These are phyloP conservation scores for Mortierella polycephala DNA, from an alignment of 371 early-diverging fungal species.

Conservation along the genomic window DNA sequence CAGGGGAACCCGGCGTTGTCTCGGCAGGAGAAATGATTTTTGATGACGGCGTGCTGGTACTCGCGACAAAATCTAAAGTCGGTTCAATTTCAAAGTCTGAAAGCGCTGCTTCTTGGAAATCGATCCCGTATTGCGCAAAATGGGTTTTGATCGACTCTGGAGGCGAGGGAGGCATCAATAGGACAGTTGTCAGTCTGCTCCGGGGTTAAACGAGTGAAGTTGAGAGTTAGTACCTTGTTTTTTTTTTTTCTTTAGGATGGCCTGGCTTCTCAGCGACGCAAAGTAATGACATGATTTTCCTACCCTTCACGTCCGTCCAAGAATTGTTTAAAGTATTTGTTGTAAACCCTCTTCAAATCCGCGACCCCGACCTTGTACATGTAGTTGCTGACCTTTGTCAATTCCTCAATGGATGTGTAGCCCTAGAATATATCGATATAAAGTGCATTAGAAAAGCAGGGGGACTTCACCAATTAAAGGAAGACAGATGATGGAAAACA, in stretches of 20 bases:
- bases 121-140: constrained; percentile 46
- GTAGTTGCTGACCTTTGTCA: constrained; percentile 30
- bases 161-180: constrained; percentile 50
- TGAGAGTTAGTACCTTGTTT: too few species aligned
- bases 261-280: background rate
- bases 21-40: constrained; percentile 26
- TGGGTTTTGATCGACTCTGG: constrained; percentile 52
- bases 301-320: constrained; percentile 52
- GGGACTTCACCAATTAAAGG: background rate
- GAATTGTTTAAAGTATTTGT: constrained; percentile 63
- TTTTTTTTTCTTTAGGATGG: too few species aligned
- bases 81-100: constrained; percentile 53
- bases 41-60: constrained; percentile 16
- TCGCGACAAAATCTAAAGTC: constrained; percentile 31
- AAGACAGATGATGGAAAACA: background rate
- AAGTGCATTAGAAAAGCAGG: constrained; percentile 2
- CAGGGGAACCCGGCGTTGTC: constrained; percentile 31
- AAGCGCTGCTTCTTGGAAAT: constrained; percentile 40
- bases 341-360: constrained; percentile 61
- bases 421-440: constrained; percentile 32
- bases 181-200: constrained; percentile 37
- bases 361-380: constrained; percentile 58
- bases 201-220: background rate
- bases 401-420: constrained; percentile 28
- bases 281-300: background rate